Percentiles rank a stretch among this genome's conserved stretches.
phyloP scores from a whole-genome alignment of 768 basidiomycete genomes.

The Auricularia sp. region DNA sequence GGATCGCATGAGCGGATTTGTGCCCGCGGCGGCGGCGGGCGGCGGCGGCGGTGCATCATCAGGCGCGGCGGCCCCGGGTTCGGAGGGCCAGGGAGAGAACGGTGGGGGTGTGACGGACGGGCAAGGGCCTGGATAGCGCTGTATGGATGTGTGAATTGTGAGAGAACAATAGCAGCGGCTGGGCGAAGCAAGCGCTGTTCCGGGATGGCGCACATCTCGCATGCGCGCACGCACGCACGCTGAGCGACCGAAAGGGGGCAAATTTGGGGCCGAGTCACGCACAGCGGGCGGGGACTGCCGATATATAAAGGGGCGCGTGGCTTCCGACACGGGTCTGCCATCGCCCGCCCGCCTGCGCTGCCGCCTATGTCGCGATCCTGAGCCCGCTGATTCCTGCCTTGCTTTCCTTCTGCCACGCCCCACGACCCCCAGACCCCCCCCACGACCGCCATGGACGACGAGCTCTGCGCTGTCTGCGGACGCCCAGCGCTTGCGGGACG shows the following conservation, averaged over 20 bases:
- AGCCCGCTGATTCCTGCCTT: neutral
- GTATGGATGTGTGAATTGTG: neutral
- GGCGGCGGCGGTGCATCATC: neutral
- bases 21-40: neutral
- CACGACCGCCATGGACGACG: neutral
- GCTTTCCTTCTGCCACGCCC: neutral
- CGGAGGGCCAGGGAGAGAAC: neutral
- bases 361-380: neutral
- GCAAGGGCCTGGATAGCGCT: neutral
- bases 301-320: neutral
- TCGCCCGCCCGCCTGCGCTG: neutral
- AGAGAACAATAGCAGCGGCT: neutral
- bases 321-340: neutral
- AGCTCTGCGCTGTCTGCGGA: neutral
- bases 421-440: neutral
- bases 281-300: neutral
- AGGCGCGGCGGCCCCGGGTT: neutral
- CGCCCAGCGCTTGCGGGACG: neutral
- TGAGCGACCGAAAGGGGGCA: neutral
- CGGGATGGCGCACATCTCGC: neutral
- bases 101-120: neutral
- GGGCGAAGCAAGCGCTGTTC: neutral
- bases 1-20: neutral
- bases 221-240: neutral
- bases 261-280: neutral